Evolutionary conservation across 257 asterid genomes (phyloP), one percentile per base, ranked within the genome.

Genomic region (Linderniella brevidens): DNA sequence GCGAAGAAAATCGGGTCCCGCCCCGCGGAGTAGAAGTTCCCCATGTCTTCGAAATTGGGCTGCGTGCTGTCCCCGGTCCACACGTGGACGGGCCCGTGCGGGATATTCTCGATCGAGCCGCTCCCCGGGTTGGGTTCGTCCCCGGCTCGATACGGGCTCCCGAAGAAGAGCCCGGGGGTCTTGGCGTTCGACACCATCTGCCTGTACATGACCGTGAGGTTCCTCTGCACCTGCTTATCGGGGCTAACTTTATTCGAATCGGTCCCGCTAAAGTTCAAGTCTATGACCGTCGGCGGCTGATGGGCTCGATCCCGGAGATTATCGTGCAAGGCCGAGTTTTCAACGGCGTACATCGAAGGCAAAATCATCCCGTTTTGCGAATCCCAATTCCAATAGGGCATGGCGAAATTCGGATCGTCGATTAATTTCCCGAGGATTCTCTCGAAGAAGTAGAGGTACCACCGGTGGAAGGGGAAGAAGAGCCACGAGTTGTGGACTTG

Each of bases 331-430:
- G 92, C 14, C 1, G 96, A 81, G 0, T 32, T 66, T 0, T 67
- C 56, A 18, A 70, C 60, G 0, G 83, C 13, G 49, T 86, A 86
- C 5, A 74, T 52, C 4, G 56, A 9, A 0, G 93, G 96, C 5
- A 86, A 40, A 0, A 15, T 17, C 96, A 81, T 81, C 17, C 96
- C 96, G 0, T 49, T 76, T 0, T 86, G 79, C 1, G 76, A 57
- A 14, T 85, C 96, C 75, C 79, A 85, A 59, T 78, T 81, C 96
- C 96, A 86, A 20, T 55, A 86, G 3, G 96, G 93, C 64, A 86
- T 74, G 0, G 74, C 68, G 41, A 86, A 86, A 18, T 68, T 66
- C 1, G 93, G 92, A 9, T 86, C 93, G 35, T 74, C 56, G n/a
- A 86, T 72, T 0, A 86, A 11, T 37, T 74, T 86, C 0, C 73